Evolutionary conservation across 2,329 filamentous ascomycete species (phyloP).

Genomic region (Salinomyces thailandicus): DNA sequence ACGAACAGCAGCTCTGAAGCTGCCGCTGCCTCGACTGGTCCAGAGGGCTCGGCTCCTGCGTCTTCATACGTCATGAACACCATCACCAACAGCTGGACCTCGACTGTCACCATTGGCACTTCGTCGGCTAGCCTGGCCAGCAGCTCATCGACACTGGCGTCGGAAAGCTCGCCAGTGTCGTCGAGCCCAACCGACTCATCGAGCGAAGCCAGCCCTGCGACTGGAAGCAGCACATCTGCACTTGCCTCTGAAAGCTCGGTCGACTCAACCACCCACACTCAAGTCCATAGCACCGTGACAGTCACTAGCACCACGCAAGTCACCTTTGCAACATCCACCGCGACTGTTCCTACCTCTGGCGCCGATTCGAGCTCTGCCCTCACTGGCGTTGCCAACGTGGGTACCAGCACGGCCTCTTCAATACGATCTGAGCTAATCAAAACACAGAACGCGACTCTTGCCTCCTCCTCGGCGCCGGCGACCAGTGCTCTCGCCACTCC

Average conservation of each 20-base stretch:
- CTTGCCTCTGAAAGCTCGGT: neutral
- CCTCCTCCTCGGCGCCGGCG: constrained; percentile 3
- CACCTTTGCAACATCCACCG: constrained; percentile 3
- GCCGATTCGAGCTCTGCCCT: constrained; percentile 1
- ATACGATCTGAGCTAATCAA: constrained; percentile 3
- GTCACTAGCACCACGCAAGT: constrained; percentile 8
- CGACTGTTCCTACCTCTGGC: constrained; percentile 1
- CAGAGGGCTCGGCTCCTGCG: neutral
- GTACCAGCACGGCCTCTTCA: neutral
- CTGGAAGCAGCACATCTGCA: constrained; percentile 1
- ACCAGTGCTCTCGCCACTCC: constrained; percentile 1
- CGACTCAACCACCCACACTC: constrained; percentile 1
- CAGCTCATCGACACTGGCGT: neutral
- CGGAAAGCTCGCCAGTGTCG: neutral
- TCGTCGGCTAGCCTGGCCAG: constrained; percentile 3
- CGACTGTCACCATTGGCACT: constrained; percentile 11
- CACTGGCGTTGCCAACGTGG: constrained; percentile 8
- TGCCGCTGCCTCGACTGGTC: neutral
- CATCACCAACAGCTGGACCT: constrained; percentile 9
- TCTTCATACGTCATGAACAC: constrained; percentile 6
- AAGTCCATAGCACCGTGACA: constrained; percentile 4
- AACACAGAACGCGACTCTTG: constrained; percentile 8
- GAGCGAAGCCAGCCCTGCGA: neutral
- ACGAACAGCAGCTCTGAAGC: constrained; percentile 1
- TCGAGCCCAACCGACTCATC: neutral